Evolutionary conservation across 345 rosid genomes (phyloP).

Genomic region (Euphorbia tirucalli): DNA sequence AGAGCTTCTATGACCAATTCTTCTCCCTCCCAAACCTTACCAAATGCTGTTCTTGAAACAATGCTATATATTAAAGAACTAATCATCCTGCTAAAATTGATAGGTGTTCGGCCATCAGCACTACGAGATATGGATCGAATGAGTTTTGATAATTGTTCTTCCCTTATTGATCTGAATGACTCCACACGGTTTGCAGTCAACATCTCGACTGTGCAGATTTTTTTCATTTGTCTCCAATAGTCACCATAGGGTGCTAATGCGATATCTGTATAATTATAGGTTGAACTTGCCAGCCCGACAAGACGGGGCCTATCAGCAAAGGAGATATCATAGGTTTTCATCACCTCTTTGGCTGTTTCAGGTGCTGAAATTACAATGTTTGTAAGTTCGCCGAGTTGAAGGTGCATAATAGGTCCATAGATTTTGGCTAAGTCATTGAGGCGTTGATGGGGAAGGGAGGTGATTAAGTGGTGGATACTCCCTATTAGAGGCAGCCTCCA

Average conservation of each 20-base stretch:
- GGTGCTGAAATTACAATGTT: conserved; percentile 14
- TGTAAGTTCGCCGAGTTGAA: conserved; percentile 15
- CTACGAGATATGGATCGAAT: background rate
- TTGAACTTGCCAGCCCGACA: background rate
- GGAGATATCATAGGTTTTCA: conserved; percentile 21
- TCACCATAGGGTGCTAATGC: conserved; percentile 7
- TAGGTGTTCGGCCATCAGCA: background rate
- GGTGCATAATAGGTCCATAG: conserved; percentile 19
- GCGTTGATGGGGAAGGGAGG: conserved; percentile 5
- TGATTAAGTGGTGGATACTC: conserved; percentile 14
- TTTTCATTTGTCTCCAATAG: conserved; percentile 5
- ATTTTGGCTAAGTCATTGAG: background rate
- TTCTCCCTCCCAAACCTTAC: conserved; percentile 9
- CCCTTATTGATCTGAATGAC: conserved; percentile 5
- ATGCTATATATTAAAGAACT: background rate
- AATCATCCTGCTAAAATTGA: conserved; percentile 4
- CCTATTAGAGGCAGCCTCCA: conserved; percentile 22
- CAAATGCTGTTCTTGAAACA: conserved; percentile 1
- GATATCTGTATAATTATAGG: background rate
- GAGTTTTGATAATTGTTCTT: conserved; percentile 4
- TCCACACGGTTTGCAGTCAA: background rate
- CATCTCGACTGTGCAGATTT: conserved; percentile 3
- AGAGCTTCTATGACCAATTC: background rate
- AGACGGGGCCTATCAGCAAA: conserved; percentile 13
- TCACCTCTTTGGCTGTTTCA: conserved; percentile 16